A percentile compares a stretch with the other conserved stretches of the same genome.
These are phyloP conservation scores for Apiotrichum porosum DNA, from an alignment of 1,284 basidiomycete species.

Conservation along the genomic window DNA sequence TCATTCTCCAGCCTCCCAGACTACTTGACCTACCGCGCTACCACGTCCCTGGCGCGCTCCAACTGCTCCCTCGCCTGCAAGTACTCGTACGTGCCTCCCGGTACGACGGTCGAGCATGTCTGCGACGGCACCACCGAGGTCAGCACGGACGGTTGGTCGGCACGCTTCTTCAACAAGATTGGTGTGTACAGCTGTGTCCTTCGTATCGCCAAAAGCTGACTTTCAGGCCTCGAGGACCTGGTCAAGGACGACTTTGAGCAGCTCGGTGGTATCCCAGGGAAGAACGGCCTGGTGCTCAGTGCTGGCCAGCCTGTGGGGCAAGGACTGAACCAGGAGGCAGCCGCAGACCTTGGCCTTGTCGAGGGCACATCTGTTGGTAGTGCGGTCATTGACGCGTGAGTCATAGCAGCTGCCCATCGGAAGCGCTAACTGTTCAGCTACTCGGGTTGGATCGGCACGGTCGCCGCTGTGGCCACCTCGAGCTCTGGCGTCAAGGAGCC, in stretches of 20 bases:
- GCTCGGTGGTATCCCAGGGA: conserved; percentile 65
- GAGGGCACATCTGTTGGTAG: conserved; percentile 93
- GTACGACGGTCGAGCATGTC: conserved; percentile 42
- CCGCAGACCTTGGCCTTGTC: conserved; percentile 74
- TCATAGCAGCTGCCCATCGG: no score
- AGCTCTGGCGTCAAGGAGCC: conserved; percentile 52
- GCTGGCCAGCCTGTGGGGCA: conserved; percentile 86
- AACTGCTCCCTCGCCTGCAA: conserved; percentile 95
- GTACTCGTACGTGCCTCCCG: conserved; percentile 86
- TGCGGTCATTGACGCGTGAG: conserved; percentile 88
- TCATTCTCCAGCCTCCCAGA: conserved; percentile 63
- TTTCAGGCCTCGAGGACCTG: conserved; percentile 38
- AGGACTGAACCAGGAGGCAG: conserved; percentile 73
- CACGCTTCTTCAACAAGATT: conserved; percentile 78
- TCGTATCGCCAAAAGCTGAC: background rate
- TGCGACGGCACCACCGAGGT: conserved; percentile 42
- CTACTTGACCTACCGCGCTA: conserved; percentile 90
- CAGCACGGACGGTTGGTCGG: conserved; percentile 67
- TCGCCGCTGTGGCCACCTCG: conserved; percentile 69
- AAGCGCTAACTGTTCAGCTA: conserved; percentile 56
- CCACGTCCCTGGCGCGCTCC: conserved; percentile 70
- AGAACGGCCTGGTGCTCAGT: conserved; percentile 64
- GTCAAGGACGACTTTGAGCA: conserved; percentile 63
- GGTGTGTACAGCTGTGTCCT: conserved; percentile 49
- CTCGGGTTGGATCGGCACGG: conserved; percentile 97